phyloP scores from a whole-genome alignment of 1,284 basidiomycete genomes.

The Inonotus obliquus region DNA sequence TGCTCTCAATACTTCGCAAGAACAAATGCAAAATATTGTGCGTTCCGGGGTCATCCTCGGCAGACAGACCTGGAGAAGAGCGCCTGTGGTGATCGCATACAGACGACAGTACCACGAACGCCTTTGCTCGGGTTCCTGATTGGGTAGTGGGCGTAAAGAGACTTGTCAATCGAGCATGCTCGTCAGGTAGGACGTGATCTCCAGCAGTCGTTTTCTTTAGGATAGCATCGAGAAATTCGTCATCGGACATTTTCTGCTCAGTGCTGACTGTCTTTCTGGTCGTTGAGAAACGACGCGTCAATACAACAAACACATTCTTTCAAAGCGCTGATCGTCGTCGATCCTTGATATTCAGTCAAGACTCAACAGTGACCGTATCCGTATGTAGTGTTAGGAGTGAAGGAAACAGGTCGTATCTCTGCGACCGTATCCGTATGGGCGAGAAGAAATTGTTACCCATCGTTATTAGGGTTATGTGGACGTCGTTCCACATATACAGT shows the following conservation, averaged over 20 bases:
- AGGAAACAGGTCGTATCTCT: too few relatives aligned
- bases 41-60: slow-evolving; percentile 42
- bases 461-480: too few relatives aligned
- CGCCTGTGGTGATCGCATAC: slow-evolving; percentile 54
- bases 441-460: too few relatives aligned
- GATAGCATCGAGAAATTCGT: slow-evolving; percentile 4
- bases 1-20: slow-evolving; percentile 39
- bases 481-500: too few relatives aligned
- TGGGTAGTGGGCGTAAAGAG: neutral
- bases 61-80: slow-evolving; percentile 27
- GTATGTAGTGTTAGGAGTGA: too few relatives aligned
- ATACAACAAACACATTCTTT: too few relatives aligned
- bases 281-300: too few relatives aligned
- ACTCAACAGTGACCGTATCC: too few relatives aligned
- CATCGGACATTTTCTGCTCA: neutral
- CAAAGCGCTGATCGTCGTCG: too few relatives aligned
- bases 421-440: too few relatives aligned
- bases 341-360: too few relatives aligned
- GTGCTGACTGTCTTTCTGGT: neutral
- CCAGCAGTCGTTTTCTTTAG: slow-evolving; percentile 5
- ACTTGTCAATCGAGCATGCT: slow-evolving; percentile 32
- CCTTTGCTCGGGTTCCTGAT: slow-evolving; percentile 48
- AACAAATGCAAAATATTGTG: slow-evolving; percentile 46
- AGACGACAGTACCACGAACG: slow-evolving; percentile 60
- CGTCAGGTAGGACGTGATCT: neutral